phyloP scores from a whole-genome alignment of 23 red algal species.

The Chondrus crispus region DNA sequence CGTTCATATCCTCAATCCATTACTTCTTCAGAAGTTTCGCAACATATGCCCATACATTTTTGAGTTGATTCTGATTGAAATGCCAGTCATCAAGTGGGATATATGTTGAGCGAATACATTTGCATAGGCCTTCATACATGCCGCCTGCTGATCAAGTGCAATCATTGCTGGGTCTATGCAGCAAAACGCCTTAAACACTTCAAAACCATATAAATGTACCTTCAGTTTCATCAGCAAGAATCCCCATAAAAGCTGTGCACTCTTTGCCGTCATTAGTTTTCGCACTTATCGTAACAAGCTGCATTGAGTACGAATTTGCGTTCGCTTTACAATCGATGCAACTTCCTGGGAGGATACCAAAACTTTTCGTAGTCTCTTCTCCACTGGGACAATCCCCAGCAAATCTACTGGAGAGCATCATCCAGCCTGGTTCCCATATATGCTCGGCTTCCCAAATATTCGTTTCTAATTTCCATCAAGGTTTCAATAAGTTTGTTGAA shows the following conservation, averaged over 20 bases:
- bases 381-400: background rate
- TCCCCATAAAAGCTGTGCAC: constrained; percentile 2
- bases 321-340: constrained; percentile 1
- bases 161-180: background rate
- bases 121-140: background rate
- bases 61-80: constrained; percentile 8
- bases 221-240: background rate
- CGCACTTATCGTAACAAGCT: constrained; percentile 1
- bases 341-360: constrained; percentile 4
- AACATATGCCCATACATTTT: background rate
- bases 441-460: background rate
- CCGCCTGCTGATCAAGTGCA: background rate
- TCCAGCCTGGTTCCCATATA: background rate
- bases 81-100: background rate
- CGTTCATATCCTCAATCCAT: background rate
- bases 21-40: background rate
- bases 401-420: background rate
- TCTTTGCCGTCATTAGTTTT: constrained; percentile 4
- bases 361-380: background rate
- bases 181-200: background rate
- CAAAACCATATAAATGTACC: background rate
- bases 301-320: background rate
- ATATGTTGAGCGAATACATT: constrained; percentile 3
- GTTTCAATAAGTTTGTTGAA: background rate
- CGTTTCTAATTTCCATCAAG: background rate